A percentile compares a stretch with the other conserved stretches of the same genome.
These are phyloP conservation scores for Paracoccidioides lutzii DNA, from an alignment of 2,329 filamentous ascomycete genomes.

Conservation along the genomic window DNA sequence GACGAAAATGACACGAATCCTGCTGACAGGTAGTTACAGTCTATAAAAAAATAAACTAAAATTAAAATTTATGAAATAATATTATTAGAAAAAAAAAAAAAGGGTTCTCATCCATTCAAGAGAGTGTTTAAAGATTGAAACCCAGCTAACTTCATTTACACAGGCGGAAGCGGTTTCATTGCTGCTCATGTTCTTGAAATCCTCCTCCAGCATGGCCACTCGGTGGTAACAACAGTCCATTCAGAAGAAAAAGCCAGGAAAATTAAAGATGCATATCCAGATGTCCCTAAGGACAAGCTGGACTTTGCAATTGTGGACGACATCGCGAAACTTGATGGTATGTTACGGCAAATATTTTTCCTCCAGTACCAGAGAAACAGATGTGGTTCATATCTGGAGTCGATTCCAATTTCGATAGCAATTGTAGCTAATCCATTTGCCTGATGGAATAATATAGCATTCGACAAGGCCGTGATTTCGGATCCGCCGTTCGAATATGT, in stretches of 20 bases:
- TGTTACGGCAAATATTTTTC: background rate
- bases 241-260: conserved; percentile 49
- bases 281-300: conserved; percentile 42
- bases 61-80: background rate
- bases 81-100: background rate
- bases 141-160: conserved; percentile 2
- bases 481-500: conserved; percentile 58
- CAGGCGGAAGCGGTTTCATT: conserved; percentile 51
- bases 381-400: no score
- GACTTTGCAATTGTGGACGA: conserved; percentile 58
- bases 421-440: background rate
- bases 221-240: conserved; percentile 50
- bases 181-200: conserved; percentile 51
- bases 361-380: background rate
- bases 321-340: conserved; percentile 41
- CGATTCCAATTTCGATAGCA: background rate
- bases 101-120: background rate
- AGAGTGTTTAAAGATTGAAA: background rate
- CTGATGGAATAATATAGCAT: conserved; percentile 35
- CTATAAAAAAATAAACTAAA: background rate
- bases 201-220: conserved; percentile 44
- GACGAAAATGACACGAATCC: conserved; percentile 15
- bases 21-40: conserved; percentile 14
- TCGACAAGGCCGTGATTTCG: conserved; percentile 50
- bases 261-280: conserved; percentile 43